These are phyloP conservation scores for Holtermanniella nyarrowii DNA, from an alignment of 768 basidiomycete species.

Conservation along the genomic window DNA sequence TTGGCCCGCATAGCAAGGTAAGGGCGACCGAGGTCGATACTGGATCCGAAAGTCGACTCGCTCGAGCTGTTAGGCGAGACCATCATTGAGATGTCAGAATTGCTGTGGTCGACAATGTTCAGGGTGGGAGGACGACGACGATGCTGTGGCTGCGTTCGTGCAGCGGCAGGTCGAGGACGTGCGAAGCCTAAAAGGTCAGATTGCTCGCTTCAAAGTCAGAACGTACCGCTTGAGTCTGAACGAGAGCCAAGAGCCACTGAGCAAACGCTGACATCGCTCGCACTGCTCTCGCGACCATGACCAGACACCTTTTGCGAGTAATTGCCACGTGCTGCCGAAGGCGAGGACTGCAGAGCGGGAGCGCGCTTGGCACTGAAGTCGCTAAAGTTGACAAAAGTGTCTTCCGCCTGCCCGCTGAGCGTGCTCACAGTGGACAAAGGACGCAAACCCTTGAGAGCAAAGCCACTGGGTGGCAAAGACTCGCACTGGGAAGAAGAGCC, in stretches of 20 bases:
- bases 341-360: neutral
- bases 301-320: neutral
- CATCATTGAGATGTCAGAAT: neutral
- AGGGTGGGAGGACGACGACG: neutral
- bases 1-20: slow-evolving; percentile 1
- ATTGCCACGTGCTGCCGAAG: neutral
- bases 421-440: slow-evolving; percentile 21
- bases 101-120: neutral
- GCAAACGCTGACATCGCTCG: no score
- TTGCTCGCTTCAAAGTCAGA: neutral
- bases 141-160: neutral
- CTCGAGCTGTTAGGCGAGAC: neutral
- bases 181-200: neutral
- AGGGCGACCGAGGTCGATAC: slow-evolving; percentile 3
- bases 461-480: slow-evolving; percentile 16
- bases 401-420: slow-evolving; percentile 12
- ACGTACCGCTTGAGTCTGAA: neutral
- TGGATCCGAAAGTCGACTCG: neutral
- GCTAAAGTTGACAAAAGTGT: slow-evolving; percentile 19
- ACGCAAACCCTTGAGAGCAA: slow-evolving; percentile 22
- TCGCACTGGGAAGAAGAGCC: neutral
- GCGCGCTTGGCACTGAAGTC: slow-evolving; percentile 1
- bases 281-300: no score
- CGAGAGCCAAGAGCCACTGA: neutral
- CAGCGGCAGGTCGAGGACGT: neutral